Evolutionary conservation across 2,329 filamentous ascomycete genomes (phyloP), one percentile per base, ranked within the genome.

Genomic region (Pleoardoris graminearum): DNA sequence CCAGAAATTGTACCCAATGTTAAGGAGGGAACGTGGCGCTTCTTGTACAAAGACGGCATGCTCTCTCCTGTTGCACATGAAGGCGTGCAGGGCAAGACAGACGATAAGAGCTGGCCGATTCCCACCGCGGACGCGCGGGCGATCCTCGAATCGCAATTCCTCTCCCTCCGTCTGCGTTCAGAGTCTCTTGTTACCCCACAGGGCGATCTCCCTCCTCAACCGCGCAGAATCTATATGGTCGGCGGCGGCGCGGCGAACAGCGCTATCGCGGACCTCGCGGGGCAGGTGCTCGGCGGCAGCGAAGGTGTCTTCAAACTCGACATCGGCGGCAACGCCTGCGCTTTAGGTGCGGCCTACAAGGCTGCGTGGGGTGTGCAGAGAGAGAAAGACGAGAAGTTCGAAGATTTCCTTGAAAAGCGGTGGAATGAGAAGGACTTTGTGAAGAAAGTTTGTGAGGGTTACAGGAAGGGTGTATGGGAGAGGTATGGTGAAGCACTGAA

Each of bases 1-100:
- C 92, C 91, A 2, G 94, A 99, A 76, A 97, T 96, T 68, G 93
- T 99, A 4, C 94, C 94, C 45, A 96, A 96, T 71, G 84, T 97
- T 54, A 85, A 80, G 49, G 84, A 89, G 0, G 93, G 94, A 45
- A 92, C 89, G 41, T 97, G 91, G 89, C 87, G 91, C 42, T 96
- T 89, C 78, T 84, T 82, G 17, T 86, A 83, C 70, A 64, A 79
- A 46, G 66, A 78, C 1, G 50, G 63, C 1, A 82, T 81, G 52
- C 72, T 84, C 14, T 80, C 59, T 1, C 47, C 66, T 16, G 50
- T 68, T 6, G 42, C 68, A 7, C 51, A 64, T 1, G 59, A 84
- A 62, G 83, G 84, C 58, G 78, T 79, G 14, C 33, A 78, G 77
- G 29, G 68, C 73, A 59, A 62, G 48, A 59, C 56, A 4, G 45